Evolutionary conservation across 352 stramenopile genomes (phyloP).

Genomic region (Phytophthora tubulina): DNA sequence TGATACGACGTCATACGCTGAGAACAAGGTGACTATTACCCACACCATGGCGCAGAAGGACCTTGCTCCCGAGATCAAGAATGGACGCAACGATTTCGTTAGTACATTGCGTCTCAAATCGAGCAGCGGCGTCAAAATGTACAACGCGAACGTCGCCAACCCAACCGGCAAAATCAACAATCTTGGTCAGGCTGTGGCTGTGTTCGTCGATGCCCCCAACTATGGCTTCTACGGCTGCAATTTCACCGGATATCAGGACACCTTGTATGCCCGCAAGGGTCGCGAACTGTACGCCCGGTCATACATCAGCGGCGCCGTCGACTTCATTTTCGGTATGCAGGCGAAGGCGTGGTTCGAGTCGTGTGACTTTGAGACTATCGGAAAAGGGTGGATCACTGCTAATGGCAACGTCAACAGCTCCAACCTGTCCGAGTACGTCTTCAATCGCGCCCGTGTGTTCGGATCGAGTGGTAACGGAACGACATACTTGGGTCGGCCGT

Average conservation of each 20-base stretch:
- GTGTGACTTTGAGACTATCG: slow-evolving; percentile 15
- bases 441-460: slow-evolving; percentile 11
- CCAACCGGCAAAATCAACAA: slow-evolving; percentile 6
- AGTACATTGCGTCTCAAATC: slow-evolving; percentile 9
- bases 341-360: slow-evolving; percentile 19
- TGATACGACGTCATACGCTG: slow-evolving; percentile 11
- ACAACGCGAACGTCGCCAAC: slow-evolving; percentile 17
- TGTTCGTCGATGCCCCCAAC: slow-evolving; percentile 1
- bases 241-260: background rate
- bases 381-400: slow-evolving; percentile 12
- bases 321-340: slow-evolving; percentile 10
- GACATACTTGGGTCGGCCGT: slow-evolving; percentile 12
- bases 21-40: slow-evolving; percentile 17
- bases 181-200: slow-evolving; percentile 9
- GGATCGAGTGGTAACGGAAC: slow-evolving; percentile 6
- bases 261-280: background rate
- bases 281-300: background rate
- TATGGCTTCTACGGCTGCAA: slow-evolving; percentile 13
- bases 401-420: slow-evolving; percentile 7
- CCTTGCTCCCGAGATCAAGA: slow-evolving; percentile 8
- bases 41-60: slow-evolving; percentile 7
- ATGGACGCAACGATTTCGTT: background rate
- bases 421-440: slow-evolving; percentile 15
- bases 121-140: slow-evolving; percentile 10
- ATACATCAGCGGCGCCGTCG: slow-evolving; percentile 4